phyloP scores from a whole-genome alignment of 2,329 filamentous ascomycete species.

The Aspergillus pseudoterreus region DNA sequence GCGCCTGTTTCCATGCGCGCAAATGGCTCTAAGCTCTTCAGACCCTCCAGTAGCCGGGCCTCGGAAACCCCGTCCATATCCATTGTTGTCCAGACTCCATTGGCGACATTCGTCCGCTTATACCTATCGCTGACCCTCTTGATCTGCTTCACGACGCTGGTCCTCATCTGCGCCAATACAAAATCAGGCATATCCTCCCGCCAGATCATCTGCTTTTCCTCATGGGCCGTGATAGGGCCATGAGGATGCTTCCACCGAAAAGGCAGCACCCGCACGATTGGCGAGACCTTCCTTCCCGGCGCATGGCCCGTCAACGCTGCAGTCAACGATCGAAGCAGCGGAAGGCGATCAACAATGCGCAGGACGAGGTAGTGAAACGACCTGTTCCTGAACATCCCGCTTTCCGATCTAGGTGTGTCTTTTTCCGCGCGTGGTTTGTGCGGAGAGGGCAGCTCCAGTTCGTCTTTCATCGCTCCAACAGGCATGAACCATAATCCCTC shows the following conservation, averaged over 20 bases:
- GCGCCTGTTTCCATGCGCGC: conserved; percentile 29
- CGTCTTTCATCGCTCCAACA: conserved; percentile 27
- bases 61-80: conserved; percentile 17
- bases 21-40: conserved; percentile 19
- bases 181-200: conserved; percentile 46
- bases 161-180: conserved; percentile 36
- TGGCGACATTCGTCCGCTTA: conserved; percentile 12
- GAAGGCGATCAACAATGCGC: conserved; percentile 26
- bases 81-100: conserved; percentile 27
- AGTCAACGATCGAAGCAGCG: conserved; percentile 20
- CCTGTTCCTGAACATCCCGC: not conserved
- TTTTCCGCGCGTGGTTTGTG: not conserved
- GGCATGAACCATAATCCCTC: conserved; percentile 33
- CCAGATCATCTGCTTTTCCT: conserved; percentile 40
- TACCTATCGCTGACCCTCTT: conserved; percentile 25
- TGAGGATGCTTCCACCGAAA: conserved; percentile 32
- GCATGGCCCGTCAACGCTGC: conserved; percentile 6
- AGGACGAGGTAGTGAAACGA: conserved; percentile 18
- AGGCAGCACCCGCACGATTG: conserved; percentile 26
- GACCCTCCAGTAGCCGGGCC: conserved; percentile 16
- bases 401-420: not conserved
- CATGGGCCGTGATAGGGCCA: conserved; percentile 21
- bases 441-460: conserved; percentile 14
- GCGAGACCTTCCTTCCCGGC: conserved; percentile 10
- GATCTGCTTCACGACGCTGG: conserved; percentile 34